Base-by-base conservation (phyloP, 805 yeast genomes). In the Grigorovia transvaalensis region DNA sequence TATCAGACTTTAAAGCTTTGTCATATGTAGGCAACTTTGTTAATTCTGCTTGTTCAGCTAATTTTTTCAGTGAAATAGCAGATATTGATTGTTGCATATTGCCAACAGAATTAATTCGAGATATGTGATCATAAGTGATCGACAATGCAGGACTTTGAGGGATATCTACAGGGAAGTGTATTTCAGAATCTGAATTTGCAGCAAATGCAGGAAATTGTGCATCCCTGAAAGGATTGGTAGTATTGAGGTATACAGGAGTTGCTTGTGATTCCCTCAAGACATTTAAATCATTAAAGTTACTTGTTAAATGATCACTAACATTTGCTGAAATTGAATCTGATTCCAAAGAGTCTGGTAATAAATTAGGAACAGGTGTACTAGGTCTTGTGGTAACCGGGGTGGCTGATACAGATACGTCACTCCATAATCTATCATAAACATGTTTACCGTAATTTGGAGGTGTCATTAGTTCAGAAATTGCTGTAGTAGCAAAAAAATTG, bases 401-500 rank as follows among this genome's bases (percentile, higher is more conserved):
- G 18, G 35, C 44, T 30, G 47, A 29, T 13, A 45, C 45, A 1
- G 56, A 43, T 4, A 81, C 73, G 52, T 83, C 90, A 40, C 78
- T 76, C 86, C 86, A 88, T 20, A 89, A 67, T 51, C 85, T 72
- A 67, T 89, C 97, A 66, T 84, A 86, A 41, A 88, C 79, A 65
- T 87, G 95, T 51, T 77, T 80, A 53, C 81, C 89, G 65, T 89
- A 89, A 52, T 84, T 76, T 29, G 97, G 96, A 2, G 96, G 96
- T 0, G 96, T 93, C 71, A 80, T 74, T 51, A 76, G 71, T 5
- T 74, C 72, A n/a, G 68, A 61, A 7, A 63, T 53, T 40, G 60
- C 51, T 3, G 58, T 54, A 9, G 52, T 43, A 30, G 51, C 50
- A 8, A 43, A 27, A 11, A 50, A 41, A 35, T 54, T 45, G 23